Conservation (phyloP, 2,329 filamentous ascomycete genomes). For the Ceratocystis albifundus region DNA sequence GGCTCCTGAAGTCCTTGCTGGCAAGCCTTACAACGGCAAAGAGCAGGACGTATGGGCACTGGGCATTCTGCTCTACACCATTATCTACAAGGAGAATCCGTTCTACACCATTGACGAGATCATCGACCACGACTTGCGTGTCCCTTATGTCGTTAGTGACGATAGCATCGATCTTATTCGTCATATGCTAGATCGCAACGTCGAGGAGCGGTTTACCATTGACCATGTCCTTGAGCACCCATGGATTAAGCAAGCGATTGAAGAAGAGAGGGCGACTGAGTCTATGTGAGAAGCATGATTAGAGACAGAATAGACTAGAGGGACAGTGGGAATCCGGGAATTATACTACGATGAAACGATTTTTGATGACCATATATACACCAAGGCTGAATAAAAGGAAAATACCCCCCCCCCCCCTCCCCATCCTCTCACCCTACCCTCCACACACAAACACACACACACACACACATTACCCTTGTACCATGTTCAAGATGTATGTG, state of each 20-base stretch:
- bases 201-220: slow-evolving; percentile 72
- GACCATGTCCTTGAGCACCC: slow-evolving; percentile 76
- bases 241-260: slow-evolving; percentile 47
- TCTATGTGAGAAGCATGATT: not conserved
- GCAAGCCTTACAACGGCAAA: slow-evolving; percentile 82
- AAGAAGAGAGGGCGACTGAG: slow-evolving; percentile 16
- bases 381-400: not conserved
- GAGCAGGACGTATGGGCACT: slow-evolving; percentile 98
- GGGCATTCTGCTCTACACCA: slow-evolving; percentile 93
- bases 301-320: not conserved
- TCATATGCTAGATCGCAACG: slow-evolving; percentile 84
- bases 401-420: not conserved
- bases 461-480: no score
- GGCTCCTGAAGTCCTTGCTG: slow-evolving; percentile 91
- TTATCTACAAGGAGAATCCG: slow-evolving; percentile 98
- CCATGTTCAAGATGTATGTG: no score
- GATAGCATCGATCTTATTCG: slow-evolving; percentile 86
- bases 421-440: no score
- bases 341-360: slow-evolving; percentile 11
- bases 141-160: slow-evolving; percentile 81
- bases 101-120: slow-evolving; percentile 99
- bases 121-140: slow-evolving; percentile 86
- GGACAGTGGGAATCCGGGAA: not conserved
- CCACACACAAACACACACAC: no score
- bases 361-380: slow-evolving; percentile 7